A percentile compares a stretch with the other conserved stretches of the same genome.
Evolutionary conservation across 495 filamentous ascomycete species (phyloP).

Genomic region (Tuber brumale): DNA sequence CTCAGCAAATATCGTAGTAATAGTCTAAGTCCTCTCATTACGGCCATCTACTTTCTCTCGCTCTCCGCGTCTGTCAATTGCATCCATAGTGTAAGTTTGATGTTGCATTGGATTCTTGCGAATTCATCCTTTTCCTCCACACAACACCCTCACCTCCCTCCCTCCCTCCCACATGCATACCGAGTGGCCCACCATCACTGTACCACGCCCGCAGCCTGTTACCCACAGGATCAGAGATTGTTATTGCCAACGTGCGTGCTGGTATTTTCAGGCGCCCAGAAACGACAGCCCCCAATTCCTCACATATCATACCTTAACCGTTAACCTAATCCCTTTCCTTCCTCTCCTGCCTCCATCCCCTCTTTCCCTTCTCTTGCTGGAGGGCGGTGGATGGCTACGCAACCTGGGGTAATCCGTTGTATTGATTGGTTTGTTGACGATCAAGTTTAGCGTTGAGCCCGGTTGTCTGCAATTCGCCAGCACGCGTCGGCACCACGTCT

Average conservation of each 20-base stretch:
- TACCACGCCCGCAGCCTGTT: neutral
- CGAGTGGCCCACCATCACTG: neutral
- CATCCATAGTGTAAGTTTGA: neutral
- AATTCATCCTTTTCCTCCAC: neutral
- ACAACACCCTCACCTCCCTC: neutral
- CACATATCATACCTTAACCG: neutral
- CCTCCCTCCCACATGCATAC: neutral
- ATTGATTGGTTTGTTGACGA: conserved; percentile 23
- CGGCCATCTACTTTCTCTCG: neutral
- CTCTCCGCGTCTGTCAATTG: neutral
- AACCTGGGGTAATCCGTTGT: neutral
- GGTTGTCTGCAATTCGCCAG: conserved; percentile 14
- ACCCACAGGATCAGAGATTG: neutral
- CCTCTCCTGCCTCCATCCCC: neutral
- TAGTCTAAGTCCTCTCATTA: neutral
- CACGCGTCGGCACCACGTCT: neutral
- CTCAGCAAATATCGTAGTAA: neutral
- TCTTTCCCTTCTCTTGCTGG: neutral
- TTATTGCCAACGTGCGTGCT: neutral
- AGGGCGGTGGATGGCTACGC: neutral
- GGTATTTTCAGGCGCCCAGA: neutral
- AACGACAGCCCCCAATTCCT: neutral
- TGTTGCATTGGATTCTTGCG: neutral
- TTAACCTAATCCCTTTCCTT: neutral
- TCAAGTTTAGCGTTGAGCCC: conserved; percentile 24